Evolutionary conservation across 2,329 filamentous ascomycete species (phyloP).

Genomic region (Cladorrhinum sp.): DNA sequence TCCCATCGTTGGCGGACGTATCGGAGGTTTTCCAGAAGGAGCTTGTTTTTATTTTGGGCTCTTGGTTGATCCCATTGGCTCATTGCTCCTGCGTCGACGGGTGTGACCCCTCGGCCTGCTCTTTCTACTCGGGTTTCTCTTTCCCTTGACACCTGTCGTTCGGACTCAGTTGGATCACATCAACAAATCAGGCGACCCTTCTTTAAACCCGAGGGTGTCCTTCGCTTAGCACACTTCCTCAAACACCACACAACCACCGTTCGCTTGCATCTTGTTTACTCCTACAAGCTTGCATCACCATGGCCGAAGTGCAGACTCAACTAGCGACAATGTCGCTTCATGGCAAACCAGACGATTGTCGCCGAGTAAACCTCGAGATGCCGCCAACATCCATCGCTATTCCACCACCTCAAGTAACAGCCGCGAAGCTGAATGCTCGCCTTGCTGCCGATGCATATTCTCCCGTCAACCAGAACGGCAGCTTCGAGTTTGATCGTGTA

Average conservation of each 20-base stretch:
- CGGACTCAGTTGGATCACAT: constrained; percentile 11
- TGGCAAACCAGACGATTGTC: constrained; percentile 18
- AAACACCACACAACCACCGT: not conserved
- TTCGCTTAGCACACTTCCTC: constrained; percentile 22
- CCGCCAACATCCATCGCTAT: constrained; percentile 28
- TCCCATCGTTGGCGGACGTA: constrained; percentile 5
- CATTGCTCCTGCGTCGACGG: not conserved
- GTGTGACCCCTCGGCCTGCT: constrained; percentile 2
- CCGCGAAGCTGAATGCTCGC: constrained; percentile 39
- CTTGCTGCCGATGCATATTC: constrained; percentile 66
- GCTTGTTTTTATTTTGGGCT: constrained; percentile 2
- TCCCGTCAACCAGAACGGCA: constrained; percentile 89
- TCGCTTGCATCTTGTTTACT: constrained; percentile 6
- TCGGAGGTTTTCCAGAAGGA: constrained; percentile 7
- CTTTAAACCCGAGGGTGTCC: constrained; percentile 20
- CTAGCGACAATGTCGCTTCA: constrained; percentile 22
- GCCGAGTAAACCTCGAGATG: constrained; percentile 17
- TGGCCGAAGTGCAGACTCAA: constrained; percentile 27
- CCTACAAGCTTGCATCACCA: constrained; percentile 17
- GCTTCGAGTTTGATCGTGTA: constrained; percentile 92
- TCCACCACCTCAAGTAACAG: constrained; percentile 26
- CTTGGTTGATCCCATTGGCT: not conserved
- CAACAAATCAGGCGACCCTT: not conserved
- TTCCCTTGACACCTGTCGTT: constrained; percentile 16
- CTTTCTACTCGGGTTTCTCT: not conserved